A percentile compares a stretch with the other conserved stretches of the same genome.
These are phyloP conservation scores for Mrakiaceae sp. DNA, from an alignment of 1,284 basidiomycete species.

Conservation along the genomic window DNA sequence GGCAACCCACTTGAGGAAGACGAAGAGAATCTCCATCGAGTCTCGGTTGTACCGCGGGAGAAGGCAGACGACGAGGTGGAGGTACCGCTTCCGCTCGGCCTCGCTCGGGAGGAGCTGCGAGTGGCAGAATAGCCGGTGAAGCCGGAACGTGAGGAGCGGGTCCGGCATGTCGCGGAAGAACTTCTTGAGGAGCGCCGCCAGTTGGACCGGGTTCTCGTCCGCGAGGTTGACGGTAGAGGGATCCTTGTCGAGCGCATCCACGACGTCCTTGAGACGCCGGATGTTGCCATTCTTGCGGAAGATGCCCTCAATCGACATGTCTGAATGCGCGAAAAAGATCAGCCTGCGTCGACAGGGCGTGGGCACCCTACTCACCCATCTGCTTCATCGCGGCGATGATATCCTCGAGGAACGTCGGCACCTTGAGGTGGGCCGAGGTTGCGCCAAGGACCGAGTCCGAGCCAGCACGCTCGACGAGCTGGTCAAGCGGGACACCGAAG, in stretches of 20 bases:
- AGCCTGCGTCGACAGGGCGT: neutral
- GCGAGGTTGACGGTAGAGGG: slow-evolving; percentile 77
- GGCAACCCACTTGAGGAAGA: slow-evolving; percentile 98
- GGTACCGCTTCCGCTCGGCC: slow-evolving; percentile 64
- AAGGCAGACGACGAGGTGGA: slow-evolving; percentile 78
- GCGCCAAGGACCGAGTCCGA: slow-evolving; percentile 80
- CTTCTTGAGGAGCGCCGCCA: slow-evolving; percentile 93
- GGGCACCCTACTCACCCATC: slow-evolving; percentile 62
- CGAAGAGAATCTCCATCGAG: slow-evolving; percentile 94
- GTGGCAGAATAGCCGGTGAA: slow-evolving; percentile 79
- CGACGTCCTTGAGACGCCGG: slow-evolving; percentile 75
- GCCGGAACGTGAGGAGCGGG: slow-evolving; percentile 85
- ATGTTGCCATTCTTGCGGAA: slow-evolving; percentile 99
- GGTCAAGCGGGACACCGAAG: slow-evolving; percentile 85
- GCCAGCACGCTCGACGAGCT: slow-evolving; percentile 89
- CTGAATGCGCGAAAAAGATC: slow-evolving; percentile 36
- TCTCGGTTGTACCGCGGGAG: slow-evolving; percentile 90
- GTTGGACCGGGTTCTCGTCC: slow-evolving; percentile 92
- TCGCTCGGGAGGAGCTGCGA: slow-evolving; percentile 64
- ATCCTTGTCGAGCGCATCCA: slow-evolving; percentile 88
- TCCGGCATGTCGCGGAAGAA: slow-evolving; percentile 95
- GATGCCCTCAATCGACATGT: slow-evolving; percentile 97
- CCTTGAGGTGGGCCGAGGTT: slow-evolving; percentile 68
- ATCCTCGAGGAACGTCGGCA: slow-evolving; percentile 97
- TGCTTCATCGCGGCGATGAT: slow-evolving; percentile 96